Evolutionary conservation across 2,329 filamentous ascomycete genomes (phyloP).

Genomic region (Lachnellula cervina): DNA sequence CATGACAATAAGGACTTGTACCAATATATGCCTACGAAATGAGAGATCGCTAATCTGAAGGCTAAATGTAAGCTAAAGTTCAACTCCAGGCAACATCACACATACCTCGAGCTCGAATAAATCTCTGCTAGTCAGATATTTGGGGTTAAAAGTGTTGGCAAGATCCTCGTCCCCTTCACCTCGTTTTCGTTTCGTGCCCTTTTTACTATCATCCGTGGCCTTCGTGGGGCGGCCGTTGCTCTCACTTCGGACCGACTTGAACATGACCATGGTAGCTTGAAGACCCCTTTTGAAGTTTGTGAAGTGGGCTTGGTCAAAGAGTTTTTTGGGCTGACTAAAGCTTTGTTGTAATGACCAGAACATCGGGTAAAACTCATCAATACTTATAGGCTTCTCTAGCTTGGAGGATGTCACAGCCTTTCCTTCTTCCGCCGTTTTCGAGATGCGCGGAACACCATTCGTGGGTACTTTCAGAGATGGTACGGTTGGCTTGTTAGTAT

Average conservation of each 20-base stretch:
- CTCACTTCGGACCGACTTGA: conserved; percentile 59
- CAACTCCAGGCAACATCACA: not conserved
- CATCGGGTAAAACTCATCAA: conserved; percentile 74
- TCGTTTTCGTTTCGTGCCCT: conserved; percentile 66
- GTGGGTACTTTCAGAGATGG: conserved; percentile 25
- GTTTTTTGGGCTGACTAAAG: conserved; percentile 81
- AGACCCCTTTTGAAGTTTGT: conserved; percentile 57
- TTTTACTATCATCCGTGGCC: conserved; percentile 56
- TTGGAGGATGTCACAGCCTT: conserved; percentile 36
- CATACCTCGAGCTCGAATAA: conserved; percentile 88
- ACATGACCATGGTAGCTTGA: conserved; percentile 63
- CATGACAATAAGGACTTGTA: conserved; percentile 89
- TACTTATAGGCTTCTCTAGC: conserved; percentile 52
- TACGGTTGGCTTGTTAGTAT: conserved; percentile 30
- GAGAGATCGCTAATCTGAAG: conserved; percentile 81
- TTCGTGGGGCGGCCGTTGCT: conserved; percentile 46
- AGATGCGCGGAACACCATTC: conserved; percentile 20
- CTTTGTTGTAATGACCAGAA: conserved; percentile 93
- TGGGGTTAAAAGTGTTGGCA: conserved; percentile 83
- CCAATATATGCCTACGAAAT: conserved; percentile 88
- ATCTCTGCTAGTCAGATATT: conserved; percentile 96
- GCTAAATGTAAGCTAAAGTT: conserved; percentile 23
- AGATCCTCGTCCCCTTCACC: conserved; percentile 56
- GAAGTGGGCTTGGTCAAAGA: conserved; percentile 71
- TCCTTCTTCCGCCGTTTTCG: not conserved